Evolutionary conservation across 805 yeast species (phyloP).

Genomic region (Schwanniomyces pseudopolymorphus): DNA sequence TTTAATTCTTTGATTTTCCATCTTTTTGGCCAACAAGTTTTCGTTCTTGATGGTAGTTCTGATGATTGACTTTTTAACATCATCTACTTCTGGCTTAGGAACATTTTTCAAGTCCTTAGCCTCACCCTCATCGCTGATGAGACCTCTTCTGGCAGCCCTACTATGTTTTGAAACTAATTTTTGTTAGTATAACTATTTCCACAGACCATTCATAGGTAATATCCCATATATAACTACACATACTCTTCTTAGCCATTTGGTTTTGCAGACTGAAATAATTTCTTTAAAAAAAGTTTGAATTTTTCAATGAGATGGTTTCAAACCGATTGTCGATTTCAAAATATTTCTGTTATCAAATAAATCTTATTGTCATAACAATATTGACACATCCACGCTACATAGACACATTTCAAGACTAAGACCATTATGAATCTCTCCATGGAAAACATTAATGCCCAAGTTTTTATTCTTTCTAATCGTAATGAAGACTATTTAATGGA

Average conservation of each 20-base stretch:
- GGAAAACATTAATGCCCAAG: not conserved
- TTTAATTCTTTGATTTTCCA: conserved; percentile 39
- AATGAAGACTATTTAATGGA: not conserved
- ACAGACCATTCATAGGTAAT: too few species aligned
- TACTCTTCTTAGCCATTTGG: conserved; percentile 41
- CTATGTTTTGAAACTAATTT: conserved; percentile 59
- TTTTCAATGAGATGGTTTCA: not conserved
- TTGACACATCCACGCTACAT: not conserved
- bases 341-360: not conserved
- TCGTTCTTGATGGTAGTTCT: conserved; percentile 69
- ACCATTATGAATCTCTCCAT: not conserved
- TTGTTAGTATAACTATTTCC: conserved; percentile 5
- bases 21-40: conserved; percentile 54
- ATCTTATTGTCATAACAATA: not conserved
- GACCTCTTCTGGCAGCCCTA: conserved; percentile 76
- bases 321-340: not conserved
- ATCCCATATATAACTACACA: conserved; percentile 13
- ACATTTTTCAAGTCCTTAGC: conserved; percentile 49
- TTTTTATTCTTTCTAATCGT: not conserved
- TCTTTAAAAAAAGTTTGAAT: conserved; percentile 4
- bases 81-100: conserved; percentile 61
- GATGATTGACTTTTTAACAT: conserved; percentile 60
- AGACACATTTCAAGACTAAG: not conserved
- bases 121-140: conserved; percentile 42
- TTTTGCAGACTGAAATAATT: not conserved